Conservation (phyloP, 2,329 filamentous ascomycete genomes). For the Grosmannia penicillata region DNA sequence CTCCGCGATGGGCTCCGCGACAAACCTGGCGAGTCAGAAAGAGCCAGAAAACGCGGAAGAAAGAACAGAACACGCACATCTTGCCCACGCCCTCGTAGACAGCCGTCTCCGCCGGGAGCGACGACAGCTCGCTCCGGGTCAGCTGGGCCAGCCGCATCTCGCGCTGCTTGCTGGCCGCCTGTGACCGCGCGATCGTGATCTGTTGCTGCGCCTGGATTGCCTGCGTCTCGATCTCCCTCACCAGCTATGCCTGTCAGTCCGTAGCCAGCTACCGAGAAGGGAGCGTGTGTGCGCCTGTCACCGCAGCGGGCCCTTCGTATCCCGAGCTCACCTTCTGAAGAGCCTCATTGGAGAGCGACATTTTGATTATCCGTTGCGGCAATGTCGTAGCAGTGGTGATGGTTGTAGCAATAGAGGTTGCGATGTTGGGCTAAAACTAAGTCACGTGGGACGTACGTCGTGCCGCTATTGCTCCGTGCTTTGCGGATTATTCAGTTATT, state of each 20-base stretch:
- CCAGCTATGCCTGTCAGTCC: constrained; percentile 39
- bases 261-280: constrained; percentile 1
- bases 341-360: constrained; percentile 91
- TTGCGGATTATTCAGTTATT: too few relatives aligned
- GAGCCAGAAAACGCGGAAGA: constrained; percentile 1
- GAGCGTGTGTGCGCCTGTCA: background rate
- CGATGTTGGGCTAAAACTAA: too few relatives aligned
- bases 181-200: constrained; percentile 69
- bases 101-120: constrained; percentile 58
- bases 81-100: constrained; percentile 95
- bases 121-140: constrained; percentile 69
- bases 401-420: too few relatives aligned
- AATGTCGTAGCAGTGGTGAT: too few relatives aligned
- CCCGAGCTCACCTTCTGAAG: constrained; percentile 83
- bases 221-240: constrained; percentile 88
- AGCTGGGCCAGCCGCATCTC: constrained; percentile 81
- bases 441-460: too few relatives aligned
- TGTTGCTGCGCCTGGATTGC: constrained; percentile 82
- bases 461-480: too few relatives aligned
- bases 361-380: too few relatives aligned
- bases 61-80: constrained; percentile 47
- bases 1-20: constrained; percentile 56
- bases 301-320: too few relatives aligned
- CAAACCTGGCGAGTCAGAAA: constrained; percentile 52
- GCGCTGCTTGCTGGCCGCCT: constrained; percentile 73